Percentiles rank a stretch among this genome's conserved stretches.
These are phyloP conservation scores for Volvox carteri DNA, from an alignment of 163 green algal species.

Conservation along the genomic window DNA sequence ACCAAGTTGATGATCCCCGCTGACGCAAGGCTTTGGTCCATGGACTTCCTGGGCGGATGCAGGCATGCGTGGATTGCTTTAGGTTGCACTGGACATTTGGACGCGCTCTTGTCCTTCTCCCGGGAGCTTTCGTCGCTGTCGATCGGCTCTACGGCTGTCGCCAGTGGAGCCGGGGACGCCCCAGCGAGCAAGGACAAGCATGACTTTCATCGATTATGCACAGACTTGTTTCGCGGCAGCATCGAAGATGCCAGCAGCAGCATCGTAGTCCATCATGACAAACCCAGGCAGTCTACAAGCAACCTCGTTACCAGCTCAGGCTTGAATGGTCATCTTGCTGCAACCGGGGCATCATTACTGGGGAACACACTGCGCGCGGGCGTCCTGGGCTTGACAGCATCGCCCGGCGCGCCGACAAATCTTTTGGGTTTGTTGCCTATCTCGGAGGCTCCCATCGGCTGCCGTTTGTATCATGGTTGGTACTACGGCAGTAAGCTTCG, in stretches of 20 bases:
- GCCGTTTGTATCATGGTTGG: slow-evolving; percentile 22
- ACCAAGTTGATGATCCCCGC: too few relatives aligned
- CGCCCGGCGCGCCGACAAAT: background rate
- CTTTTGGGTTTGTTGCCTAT: background rate
- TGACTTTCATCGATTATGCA: too few relatives aligned
- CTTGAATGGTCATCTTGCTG: too few relatives aligned
- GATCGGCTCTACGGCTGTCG: background rate
- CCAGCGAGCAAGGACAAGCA: background rate
- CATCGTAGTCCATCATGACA: too few relatives aligned
- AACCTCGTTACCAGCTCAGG: too few relatives aligned
- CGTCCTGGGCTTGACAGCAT: background rate
- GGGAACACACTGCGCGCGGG: background rate
- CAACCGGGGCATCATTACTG: background rate
- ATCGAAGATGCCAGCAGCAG: too few relatives aligned
- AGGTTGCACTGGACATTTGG: background rate
- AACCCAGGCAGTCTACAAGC: too few relatives aligned
- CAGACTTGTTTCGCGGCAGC: too few relatives aligned
- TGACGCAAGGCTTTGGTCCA: too few relatives aligned
- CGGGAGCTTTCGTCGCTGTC: background rate
- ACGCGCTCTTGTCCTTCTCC: background rate
- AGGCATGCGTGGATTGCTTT: slow-evolving; percentile 15
- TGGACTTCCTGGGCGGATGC: too few relatives aligned
- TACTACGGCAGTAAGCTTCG: slow-evolving; percentile 50
- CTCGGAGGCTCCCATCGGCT: background rate
- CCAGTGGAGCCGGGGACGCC: background rate